Evolutionary conservation across 495 filamentous ascomycete genomes (phyloP), one percentile per base, ranked within the genome.

Genomic region (Cetradonia linearis): DNA sequence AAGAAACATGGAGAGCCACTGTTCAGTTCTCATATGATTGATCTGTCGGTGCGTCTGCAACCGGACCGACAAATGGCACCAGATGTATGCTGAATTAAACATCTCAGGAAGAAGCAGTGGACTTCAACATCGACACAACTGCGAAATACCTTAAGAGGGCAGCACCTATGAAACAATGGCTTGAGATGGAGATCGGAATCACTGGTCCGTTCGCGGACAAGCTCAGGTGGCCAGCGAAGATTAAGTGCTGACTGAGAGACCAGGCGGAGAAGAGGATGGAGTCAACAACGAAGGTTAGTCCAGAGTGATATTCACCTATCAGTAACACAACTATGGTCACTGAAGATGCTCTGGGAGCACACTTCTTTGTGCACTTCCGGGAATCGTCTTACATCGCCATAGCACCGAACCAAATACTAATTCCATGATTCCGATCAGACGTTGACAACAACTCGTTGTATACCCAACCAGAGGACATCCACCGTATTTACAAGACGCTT

Each of bases 141-240:
- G 86, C 85, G 69, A 81, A 85, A 69, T 96, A 97, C 80, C 79
- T 96, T 40, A 86, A 95, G 82, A 84, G 91, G 63, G 87, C 85
- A 63, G 87, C 88, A 42, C 89, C 91, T 58, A 87, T 96, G 89
- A 95, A 95, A 78, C 89, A 96, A 73, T 99, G 89, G 88, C 82
- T 99, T 58, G 93, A 99, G 81, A 99, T 97, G 93, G 87, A 92
- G 76, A 91, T 94, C 67, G 91, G 89, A 69, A 90, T 93, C 72
- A 93, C 89, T 65, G 91, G 42, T 46, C 42, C 25, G 42, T 46
- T 46, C 13, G 20, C n/a, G n/a, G n/a, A n/a, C n/a, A 46, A 8
- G 42, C 42, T 10, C 42, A 25, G 25, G 9, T n/a, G 42, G 3
- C 10, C 1, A 7, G 25, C 42, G 10, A 25, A 13, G 42, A 46